Base-by-base conservation (phyloP, 768 basidiomycete species). In the Crepidotus variabilis region DNA sequence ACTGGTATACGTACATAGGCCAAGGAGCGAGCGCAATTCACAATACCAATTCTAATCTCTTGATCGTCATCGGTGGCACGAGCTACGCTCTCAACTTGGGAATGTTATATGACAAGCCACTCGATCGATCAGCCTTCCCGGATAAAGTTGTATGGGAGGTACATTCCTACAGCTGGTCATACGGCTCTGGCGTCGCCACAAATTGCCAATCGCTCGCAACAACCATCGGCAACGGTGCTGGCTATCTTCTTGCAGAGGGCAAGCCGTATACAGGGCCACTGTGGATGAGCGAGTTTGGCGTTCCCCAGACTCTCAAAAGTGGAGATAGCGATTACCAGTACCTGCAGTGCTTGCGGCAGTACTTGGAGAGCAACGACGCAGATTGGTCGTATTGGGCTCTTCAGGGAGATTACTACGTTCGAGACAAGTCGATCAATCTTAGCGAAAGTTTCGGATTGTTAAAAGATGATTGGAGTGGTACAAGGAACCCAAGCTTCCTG, bases 371-470 rank as follows among this genome's bases (percentile, higher is more conserved):
- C 36, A 63, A 63, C 53, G 62, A 63, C 52, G 62, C 62, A 50
- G 62, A 63, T 39, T 63, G 62, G 62, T 57, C 60, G 34, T 57
- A 57, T 49, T 63, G 62, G 62, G 62, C 54, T 20, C 52, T 63
- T 54, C 54, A 56, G 57, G 62, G 62, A 21, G 50, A 47, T 14
- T 63, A 63, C 46, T 63, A 63, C 51, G 62, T 63, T 2, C 46
- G 62, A 22, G 57, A 63, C 6, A 52, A 52, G 16, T 36, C 35
- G 47, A 52, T 63, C 20, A 55, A 61, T 34, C 60, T 55, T 45
- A 60, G 60, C 33, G 62, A 63, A 43, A 52, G 56, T 28, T 63
- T 59, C 36, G 62, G 62, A 32, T 22, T 63, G 39, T 45, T 63
- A 23, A 63, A 56, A 18, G 24, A 18, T 13, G 57, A 63, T 47